phyloP scores from a whole-genome alignment of 163 green algal genomes.

The Scenedesmus sp. region DNA sequence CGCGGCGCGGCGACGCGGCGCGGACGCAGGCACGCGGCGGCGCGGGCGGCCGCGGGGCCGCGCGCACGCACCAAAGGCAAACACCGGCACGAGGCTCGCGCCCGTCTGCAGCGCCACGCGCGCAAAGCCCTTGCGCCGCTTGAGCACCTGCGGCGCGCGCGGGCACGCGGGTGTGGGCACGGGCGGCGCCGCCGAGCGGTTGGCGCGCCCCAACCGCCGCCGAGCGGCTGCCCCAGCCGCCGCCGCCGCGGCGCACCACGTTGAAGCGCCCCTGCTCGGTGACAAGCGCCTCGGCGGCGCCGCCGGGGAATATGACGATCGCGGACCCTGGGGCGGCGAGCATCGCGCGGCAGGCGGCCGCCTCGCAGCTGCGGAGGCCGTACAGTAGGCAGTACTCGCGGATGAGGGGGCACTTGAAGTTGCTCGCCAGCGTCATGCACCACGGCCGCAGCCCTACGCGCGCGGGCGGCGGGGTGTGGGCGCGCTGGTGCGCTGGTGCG shows the following conservation, averaged over 20 bases:
- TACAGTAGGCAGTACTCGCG: conserved; percentile 62
- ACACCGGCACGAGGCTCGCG: conserved; percentile 60
- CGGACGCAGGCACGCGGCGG: too few relatives aligned
- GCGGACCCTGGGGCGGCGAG: conserved; percentile 42
- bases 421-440: conserved; percentile 55
- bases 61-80: too few relatives aligned
- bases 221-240: too few relatives aligned
- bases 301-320: conserved; percentile 54
- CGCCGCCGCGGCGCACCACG: conserved; percentile 42
- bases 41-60: too few relatives aligned
- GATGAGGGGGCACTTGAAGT: conserved; percentile 62
- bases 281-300: conserved; percentile 56
- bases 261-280: conserved; percentile 52
- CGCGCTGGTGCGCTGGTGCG: background rate
- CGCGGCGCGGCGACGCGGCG: too few relatives aligned
- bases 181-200: too few relatives aligned
- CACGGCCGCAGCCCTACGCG: conserved; percentile 49
- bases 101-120: conserved; percentile 60
- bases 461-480: conserved; percentile 1
- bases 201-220: too few relatives aligned
- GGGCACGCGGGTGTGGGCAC: too few relatives aligned
- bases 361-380: conserved; percentile 48
- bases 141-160: conserved; percentile 38
- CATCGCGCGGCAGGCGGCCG: conserved; percentile 1
- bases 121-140: conserved; percentile 62